Evolutionary conservation across 2,329 filamentous ascomycete genomes (phyloP).

Genomic region (Xylariomycetidae sp.): DNA sequence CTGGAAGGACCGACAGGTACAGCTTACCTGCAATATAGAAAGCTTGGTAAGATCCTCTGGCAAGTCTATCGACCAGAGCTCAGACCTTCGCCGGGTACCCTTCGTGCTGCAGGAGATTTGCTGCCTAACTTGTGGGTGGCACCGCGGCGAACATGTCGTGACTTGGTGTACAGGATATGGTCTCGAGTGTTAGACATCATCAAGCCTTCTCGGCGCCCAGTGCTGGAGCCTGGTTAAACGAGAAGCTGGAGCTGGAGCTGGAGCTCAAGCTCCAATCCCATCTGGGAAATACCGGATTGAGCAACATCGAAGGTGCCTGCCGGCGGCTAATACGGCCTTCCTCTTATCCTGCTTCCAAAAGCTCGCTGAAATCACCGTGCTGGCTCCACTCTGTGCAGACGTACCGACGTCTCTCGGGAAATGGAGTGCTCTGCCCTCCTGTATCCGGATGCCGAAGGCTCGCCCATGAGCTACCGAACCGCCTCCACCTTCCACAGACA

Average conservation of each 20-base stretch:
- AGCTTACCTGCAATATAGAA: too few relatives aligned
- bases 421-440: too few relatives aligned
- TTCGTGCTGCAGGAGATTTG: too few relatives aligned
- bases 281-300: slow-evolving; percentile 16
- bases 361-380: slow-evolving; percentile 5
- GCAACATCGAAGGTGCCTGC: slow-evolving; percentile 9
- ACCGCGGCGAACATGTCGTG: too few relatives aligned
- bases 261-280: neutral
- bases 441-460: slow-evolving; percentile 5
- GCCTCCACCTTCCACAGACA: neutral
- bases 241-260: too few relatives aligned
- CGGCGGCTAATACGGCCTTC: slow-evolving; percentile 16
- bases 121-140: too few relatives aligned
- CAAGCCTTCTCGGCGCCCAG: neutral
- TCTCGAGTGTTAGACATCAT: neutral
- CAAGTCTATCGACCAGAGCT: too few relatives aligned
- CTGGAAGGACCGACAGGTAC: too few relatives aligned
- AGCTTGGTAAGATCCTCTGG: too few relatives aligned
- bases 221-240: neutral
- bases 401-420: too few relatives aligned
- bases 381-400: too few relatives aligned
- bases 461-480: slow-evolving; percentile 3
- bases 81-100: too few relatives aligned
- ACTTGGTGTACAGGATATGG: neutral
- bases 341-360: neutral